These are phyloP conservation scores for Backusella tarrabulga DNA, from an alignment of 192 early-diverging fungal species.

Conservation along the genomic window DNA sequence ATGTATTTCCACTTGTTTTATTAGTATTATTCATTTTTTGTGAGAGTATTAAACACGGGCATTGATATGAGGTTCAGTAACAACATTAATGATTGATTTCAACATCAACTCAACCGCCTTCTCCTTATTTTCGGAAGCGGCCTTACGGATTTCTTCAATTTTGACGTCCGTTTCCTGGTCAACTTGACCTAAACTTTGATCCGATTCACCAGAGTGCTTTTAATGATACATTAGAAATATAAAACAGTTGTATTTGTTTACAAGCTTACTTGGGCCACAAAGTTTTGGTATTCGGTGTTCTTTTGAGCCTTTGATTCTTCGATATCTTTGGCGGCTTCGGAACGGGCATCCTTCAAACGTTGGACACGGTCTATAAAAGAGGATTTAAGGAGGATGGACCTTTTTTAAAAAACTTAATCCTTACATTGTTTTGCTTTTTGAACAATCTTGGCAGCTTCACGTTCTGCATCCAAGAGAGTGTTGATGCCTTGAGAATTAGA, in stretches of 20 bases:
- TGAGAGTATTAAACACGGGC: conserved; percentile 13
- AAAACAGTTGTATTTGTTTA: not conserved
- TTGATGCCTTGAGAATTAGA: conserved; percentile 90
- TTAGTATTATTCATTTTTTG: not conserved
- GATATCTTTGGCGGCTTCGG: conserved; percentile 91
- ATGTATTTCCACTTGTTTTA: not conserved
- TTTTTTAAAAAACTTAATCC: not conserved
- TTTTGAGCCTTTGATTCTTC: conserved; percentile 82
- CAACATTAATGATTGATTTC: conserved; percentile 57
- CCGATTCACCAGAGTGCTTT: conserved; percentile 72
- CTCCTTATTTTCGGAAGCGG: conserved; percentile 61
- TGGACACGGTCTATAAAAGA: conserved; percentile 74
- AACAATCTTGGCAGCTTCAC: conserved; percentile 93
- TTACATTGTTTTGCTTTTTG: conserved; percentile 88
- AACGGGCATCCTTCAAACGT: conserved; percentile 93
- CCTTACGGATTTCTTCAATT: conserved; percentile 59
- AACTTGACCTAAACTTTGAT: conserved; percentile 60
- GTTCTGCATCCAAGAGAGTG: conserved; percentile 96
- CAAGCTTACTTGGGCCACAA: conserved; percentile 62
- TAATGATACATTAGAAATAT: conserved; percentile 2
- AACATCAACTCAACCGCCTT: conserved; percentile 70
- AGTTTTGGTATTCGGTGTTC: conserved; percentile 74
- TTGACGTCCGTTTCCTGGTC: conserved; percentile 69
- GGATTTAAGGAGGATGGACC: not conserved
- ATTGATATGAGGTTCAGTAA: conserved; percentile 66